Conservation (phyloP, 1,284 basidiomycete genomes). For the Fomitiporia mediterranea region DNA sequence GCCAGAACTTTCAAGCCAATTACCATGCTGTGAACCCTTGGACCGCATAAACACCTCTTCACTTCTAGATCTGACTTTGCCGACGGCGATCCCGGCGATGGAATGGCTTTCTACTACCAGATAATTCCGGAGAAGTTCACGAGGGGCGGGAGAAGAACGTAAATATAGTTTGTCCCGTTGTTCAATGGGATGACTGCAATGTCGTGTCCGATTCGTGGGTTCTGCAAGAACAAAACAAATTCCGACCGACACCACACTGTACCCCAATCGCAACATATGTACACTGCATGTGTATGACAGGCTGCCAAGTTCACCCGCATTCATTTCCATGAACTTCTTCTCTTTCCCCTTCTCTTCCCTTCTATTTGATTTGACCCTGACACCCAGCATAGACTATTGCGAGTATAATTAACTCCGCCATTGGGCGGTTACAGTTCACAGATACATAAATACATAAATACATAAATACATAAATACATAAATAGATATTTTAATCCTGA, state of each 20-base stretch:
- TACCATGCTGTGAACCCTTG: too few relatives aligned
- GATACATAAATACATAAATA: too few relatives aligned
- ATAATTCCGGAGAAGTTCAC: too few relatives aligned
- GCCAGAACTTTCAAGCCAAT: too few relatives aligned
- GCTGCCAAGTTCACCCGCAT: background rate
- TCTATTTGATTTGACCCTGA: background rate
- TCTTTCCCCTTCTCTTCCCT: background rate
- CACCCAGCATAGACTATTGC: background rate
- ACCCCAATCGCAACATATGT: background rate
- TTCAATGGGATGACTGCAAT: background rate
- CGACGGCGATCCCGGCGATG: too few relatives aligned
- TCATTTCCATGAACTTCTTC: background rate
- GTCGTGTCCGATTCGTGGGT: background rate
- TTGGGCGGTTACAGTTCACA: background rate
- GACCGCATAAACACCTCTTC: too few relatives aligned
- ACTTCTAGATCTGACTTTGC: too few relatives aligned
- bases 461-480: too few relatives aligned
- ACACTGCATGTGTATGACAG: background rate
- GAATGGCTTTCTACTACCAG: too few relatives aligned
- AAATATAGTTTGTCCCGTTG: too few relatives aligned
- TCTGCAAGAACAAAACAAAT: background rate
- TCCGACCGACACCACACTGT: background rate
- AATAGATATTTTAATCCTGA: background rate
- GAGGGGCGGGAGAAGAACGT: too few relatives aligned
- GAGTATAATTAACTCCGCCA: slow-evolving; percentile 1